Evolutionary conservation across 306 rosid genomes (phyloP).

Genomic region (Trifolium pratense): DNA sequence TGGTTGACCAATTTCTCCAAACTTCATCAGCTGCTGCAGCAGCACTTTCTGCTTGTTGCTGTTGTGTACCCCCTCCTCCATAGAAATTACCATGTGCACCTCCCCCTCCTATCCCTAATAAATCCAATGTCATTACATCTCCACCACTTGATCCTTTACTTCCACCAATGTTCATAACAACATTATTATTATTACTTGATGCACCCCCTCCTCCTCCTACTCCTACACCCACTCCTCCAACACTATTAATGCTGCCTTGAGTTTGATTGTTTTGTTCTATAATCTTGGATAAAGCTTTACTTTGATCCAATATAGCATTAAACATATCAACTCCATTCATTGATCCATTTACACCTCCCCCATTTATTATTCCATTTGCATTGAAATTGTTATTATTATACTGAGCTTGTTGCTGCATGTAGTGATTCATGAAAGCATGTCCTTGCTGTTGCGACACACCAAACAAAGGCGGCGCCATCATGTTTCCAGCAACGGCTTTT

Average conservation of each 20-base stretch:
- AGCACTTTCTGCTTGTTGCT: conserved; percentile 43
- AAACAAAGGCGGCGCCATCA: conserved; percentile 69
- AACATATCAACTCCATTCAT: conserved; percentile 60
- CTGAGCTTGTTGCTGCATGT: conserved; percentile 41
- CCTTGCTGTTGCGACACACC: conserved; percentile 42
- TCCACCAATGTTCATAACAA: conserved; percentile 38
- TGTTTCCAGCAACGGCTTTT: conserved; percentile 36
- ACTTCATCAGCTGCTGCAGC: conserved; percentile 46
- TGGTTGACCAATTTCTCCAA: conserved; percentile 61
- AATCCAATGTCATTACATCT: conserved; percentile 72
- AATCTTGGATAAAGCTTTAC: conserved; percentile 54
- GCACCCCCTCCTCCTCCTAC: conserved; percentile 34
- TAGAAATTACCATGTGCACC: conserved; percentile 53
- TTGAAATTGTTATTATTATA: conserved; percentile 24
- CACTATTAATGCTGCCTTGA: background rate
- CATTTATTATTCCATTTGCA: conserved; percentile 10
- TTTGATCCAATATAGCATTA: conserved; percentile 60
- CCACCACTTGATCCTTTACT: conserved; percentile 46
- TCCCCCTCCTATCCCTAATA: conserved; percentile 65
- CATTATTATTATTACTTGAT: conserved; percentile 17
- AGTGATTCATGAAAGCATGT: conserved; percentile 46
- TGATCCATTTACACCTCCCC: background rate
- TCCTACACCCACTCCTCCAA: conserved; percentile 43
- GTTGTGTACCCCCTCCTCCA: conserved; percentile 46
- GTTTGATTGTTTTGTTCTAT: conserved; percentile 49